Conservation (phyloP, 2,329 filamentous ascomycete genomes). For the Talaromyces sp. region DNA sequence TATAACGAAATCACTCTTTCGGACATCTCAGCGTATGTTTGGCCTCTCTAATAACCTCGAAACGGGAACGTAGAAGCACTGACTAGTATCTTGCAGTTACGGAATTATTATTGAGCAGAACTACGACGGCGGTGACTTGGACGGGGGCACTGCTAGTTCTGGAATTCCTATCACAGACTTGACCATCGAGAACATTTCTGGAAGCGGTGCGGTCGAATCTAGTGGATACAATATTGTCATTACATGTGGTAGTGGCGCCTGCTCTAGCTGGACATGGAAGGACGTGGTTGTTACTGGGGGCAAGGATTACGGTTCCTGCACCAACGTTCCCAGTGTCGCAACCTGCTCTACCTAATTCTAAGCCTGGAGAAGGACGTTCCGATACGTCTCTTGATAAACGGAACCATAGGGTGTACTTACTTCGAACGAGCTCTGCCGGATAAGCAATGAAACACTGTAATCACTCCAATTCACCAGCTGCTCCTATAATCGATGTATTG, state of each 20-base stretch:
- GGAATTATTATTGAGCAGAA: constrained; percentile 59
- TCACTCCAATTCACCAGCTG: no score
- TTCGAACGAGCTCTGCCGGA: not conserved
- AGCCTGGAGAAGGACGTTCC: no score
- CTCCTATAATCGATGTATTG: no score
- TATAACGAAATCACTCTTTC: constrained; percentile 51
- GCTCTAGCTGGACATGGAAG: constrained; percentile 54
- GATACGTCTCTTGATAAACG: not conserved
- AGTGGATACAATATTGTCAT: constrained; percentile 49
- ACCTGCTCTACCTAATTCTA: constrained; percentile 25
- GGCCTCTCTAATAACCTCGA: no score
- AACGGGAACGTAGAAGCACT: not conserved
- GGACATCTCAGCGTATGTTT: constrained; percentile 24
- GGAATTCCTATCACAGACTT: constrained; percentile 27
- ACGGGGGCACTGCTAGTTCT: constrained; percentile 35
- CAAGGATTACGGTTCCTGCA: constrained; percentile 42
- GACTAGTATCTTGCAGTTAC: constrained; percentile 22
- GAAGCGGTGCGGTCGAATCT: constrained; percentile 29
- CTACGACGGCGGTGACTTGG: constrained; percentile 47
- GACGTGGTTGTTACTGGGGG: constrained; percentile 53
- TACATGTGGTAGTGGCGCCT: constrained; percentile 53
- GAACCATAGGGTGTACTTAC: not conserved
- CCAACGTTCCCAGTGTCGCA: constrained; percentile 39
- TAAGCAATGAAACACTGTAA: no score
- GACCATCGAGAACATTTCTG: constrained; percentile 36